Base-by-base conservation (phyloP, 805 yeast genomes). In the Pichia deserticola region DNA sequence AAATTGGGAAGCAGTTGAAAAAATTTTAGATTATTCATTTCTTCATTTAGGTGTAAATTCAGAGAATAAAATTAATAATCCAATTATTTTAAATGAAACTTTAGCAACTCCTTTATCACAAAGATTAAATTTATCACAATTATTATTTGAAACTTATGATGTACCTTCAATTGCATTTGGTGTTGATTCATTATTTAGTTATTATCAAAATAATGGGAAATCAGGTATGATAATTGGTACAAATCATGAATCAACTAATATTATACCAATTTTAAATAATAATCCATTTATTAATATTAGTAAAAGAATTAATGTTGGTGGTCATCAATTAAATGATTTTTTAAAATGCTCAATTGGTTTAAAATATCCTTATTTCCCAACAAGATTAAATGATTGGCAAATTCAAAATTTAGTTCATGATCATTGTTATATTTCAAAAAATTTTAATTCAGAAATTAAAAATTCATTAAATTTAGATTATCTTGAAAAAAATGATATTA, bases 241-340 rank as follows among this genome's bases (percentile, higher is more conserved):
- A 7, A 97, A 96, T 4, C 76, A 88, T 65, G 93, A 90, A 58
- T 77, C 87, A 48, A 85, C 96, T 0, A 83, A 82, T 60, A 66
- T 93, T 0, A 80, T 92, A 15, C 99, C 99, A 0, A 88, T 92
- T 2, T 55, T 87, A 2, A 62, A 78, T n/a, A 89, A 89, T 0
- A 70, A 71, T 48, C 90, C 95, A 0, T 55, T 82, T 3, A 64
- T 88, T 48, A 69, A 76, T 30, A 84, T 82, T 51, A 71, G 89
- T 8, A 89, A 89, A 60, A 73, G 98, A 60, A 79, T 93, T 37
- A 89, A 88, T 61, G 88, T 93, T 88, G 98, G 98, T 52, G 98
- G 97, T 10, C 78, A 79, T 53, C 86, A 79, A 41, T 76, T 90
- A 1, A 78, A 75, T 33, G 79, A 76, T 38, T 90, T 76, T 57